Conservation (phyloP, 2,329 filamentous ascomycete genomes). For the Aspergillus nomiae region DNA sequence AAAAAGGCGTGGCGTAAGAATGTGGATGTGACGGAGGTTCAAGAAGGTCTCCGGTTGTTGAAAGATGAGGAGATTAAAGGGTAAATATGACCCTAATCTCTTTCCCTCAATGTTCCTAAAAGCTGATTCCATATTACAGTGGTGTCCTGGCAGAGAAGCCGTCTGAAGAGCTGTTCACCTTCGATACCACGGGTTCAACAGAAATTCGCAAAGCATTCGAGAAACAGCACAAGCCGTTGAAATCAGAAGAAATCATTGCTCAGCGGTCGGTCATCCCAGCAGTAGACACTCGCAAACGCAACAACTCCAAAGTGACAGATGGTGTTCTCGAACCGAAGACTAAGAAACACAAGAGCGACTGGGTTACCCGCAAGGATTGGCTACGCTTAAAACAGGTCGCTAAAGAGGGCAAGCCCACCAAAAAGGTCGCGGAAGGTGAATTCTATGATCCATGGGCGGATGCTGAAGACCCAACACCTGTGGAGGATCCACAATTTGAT, state of each 20-base stretch:
- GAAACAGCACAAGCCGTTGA: conserved; percentile 75
- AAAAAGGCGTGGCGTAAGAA: conserved; percentile 99
- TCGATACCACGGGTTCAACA: conserved; percentile 74
- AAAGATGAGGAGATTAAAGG: conserved; percentile 91
- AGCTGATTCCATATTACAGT: conserved; percentile 48
- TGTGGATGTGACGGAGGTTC: conserved; percentile 85
- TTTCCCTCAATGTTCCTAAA: conserved; percentile 11
- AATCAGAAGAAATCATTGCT: conserved; percentile 88
- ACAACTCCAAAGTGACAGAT: conserved; percentile 69
- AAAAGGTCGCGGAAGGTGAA: conserved; percentile 59
- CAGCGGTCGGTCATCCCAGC: conserved; percentile 79
- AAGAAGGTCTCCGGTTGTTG: conserved; percentile 77
- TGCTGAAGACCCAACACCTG: conserved; percentile 42
- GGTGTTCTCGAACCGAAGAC: conserved; percentile 66
- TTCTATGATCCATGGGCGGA: conserved; percentile 78
- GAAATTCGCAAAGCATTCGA: conserved; percentile 65
- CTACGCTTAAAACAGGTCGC: conserved; percentile 76
- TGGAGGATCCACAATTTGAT: conserved; percentile 57
- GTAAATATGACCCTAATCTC: conserved; percentile 48
- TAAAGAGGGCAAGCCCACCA: conserved; percentile 58
- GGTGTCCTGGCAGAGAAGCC: conserved; percentile 82
- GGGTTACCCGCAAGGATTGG: conserved; percentile 83
- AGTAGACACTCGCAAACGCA: conserved; percentile 75
- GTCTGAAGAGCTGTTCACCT: conserved; percentile 79
- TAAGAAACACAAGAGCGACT: conserved; percentile 77